Evolutionary conservation across 495 filamentous ascomycete species (phyloP).

Genomic region (Podospora conica): DNA sequence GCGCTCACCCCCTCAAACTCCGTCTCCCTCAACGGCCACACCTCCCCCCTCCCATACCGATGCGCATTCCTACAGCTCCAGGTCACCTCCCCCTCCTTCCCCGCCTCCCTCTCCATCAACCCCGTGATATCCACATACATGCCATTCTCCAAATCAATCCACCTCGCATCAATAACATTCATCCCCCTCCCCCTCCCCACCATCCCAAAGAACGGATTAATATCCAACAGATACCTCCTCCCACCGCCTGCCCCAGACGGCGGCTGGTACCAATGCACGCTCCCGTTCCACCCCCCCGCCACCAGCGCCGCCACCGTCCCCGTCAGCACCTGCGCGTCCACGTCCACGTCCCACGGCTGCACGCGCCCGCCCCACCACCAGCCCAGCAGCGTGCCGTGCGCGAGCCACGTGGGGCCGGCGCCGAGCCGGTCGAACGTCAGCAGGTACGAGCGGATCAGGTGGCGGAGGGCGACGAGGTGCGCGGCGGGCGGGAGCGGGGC

Average conservation of each 20-base stretch:
- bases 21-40: slow-evolving; percentile 74
- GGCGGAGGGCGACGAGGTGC: slow-evolving; percentile 55
- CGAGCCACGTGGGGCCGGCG: slow-evolving; percentile 80
- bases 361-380: slow-evolving; percentile 91
- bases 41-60: slow-evolving; percentile 58
- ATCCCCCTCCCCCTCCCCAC: slow-evolving; percentile 56
- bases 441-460: slow-evolving; percentile 70
- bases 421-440: slow-evolving; percentile 55
- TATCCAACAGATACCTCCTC: slow-evolving; percentile 60
- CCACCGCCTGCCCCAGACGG: slow-evolving; percentile 15
- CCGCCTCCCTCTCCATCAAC: slow-evolving; percentile 59
- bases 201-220: slow-evolving; percentile 64
- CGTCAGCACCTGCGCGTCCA: slow-evolving; percentile 70
- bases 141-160: slow-evolving; percentile 71
- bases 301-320: slow-evolving; percentile 56
- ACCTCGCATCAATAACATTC: slow-evolving; percentile 83
- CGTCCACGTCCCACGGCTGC: slow-evolving; percentile 83
- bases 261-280: slow-evolving; percentile 51
- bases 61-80: slow-evolving; percentile 83
- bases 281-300: slow-evolving; percentile 58
- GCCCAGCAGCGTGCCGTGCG: slow-evolving; percentile 78
- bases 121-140: slow-evolving; percentile 89
- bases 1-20: slow-evolving; percentile 72
- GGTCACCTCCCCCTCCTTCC: slow-evolving; percentile 48
- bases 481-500: slow-evolving; percentile 55